phyloP scores from a whole-genome alignment of 306 rosid species.

The Abrus pulchellus region DNA sequence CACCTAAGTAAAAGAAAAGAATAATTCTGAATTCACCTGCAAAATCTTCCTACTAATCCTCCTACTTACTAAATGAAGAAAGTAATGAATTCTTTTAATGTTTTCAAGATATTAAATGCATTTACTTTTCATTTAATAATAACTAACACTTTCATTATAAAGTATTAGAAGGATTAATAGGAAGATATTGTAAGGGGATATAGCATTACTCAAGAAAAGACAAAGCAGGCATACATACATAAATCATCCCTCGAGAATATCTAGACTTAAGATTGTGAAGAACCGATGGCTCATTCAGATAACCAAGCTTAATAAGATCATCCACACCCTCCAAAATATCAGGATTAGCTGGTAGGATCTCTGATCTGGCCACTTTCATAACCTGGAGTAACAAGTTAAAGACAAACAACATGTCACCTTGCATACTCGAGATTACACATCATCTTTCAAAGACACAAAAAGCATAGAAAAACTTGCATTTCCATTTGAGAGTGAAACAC shows the following conservation, averaged over 20 bases:
- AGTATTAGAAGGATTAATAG: conserved; percentile 14
- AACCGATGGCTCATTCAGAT: conserved; percentile 90
- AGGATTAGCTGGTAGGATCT: conserved; percentile 91
- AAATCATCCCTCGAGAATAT: conserved; percentile 78
- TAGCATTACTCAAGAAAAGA: neutral
- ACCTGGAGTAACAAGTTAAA: conserved; percentile 64
- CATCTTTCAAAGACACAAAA: conserved; percentile 36
- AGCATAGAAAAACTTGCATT: conserved; percentile 66
- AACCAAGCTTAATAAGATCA: conserved; percentile 85
- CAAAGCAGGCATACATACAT: conserved; percentile 69
- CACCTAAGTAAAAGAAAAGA: conserved; percentile 29
- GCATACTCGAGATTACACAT: conserved; percentile 36
- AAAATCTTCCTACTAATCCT: conserved; percentile 7
- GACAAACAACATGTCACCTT: conserved; percentile 45
- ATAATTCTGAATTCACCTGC: neutral
- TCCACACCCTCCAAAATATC: conserved; percentile 76
- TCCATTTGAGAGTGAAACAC: conserved; percentile 71
- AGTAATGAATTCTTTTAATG: neutral
- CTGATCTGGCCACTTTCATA: conserved; percentile 66
- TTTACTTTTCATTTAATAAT: neutral
- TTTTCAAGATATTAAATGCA: neutral
- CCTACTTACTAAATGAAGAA: neutral
- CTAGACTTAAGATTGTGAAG: conserved; percentile 75
- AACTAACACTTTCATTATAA: neutral
- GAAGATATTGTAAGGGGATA: neutral